These are phyloP conservation scores for Periconia macrospinosa DNA, from an alignment of 2,329 filamentous ascomycete species.

Conservation along the genomic window DNA sequence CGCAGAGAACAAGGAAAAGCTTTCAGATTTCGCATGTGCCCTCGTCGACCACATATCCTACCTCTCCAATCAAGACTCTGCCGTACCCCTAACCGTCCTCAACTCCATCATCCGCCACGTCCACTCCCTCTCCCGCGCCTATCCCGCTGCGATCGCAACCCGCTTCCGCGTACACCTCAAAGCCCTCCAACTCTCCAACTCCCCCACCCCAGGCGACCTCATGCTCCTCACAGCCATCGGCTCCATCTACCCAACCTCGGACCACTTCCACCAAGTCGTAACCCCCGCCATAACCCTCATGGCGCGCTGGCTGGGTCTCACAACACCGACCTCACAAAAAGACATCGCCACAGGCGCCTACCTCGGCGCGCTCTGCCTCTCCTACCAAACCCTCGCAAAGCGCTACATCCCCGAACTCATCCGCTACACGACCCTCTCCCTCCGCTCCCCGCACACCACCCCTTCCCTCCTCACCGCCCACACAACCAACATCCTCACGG, in stretches of 20 bases:
- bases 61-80: slow-evolving; percentile 54
- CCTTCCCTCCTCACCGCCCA: slow-evolving; percentile 60
- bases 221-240: slow-evolving; percentile 81
- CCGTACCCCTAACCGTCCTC: slow-evolving; percentile 66
- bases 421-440: slow-evolving; percentile 75
- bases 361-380: slow-evolving; percentile 74
- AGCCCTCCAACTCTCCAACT: slow-evolving; percentile 56
- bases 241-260: slow-evolving; percentile 88
- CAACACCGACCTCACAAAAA: slow-evolving; percentile 63
- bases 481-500: slow-evolving; percentile 65
- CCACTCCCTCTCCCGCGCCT: slow-evolving; percentile 88
- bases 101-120: slow-evolving; percentile 86
- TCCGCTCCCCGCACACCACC: slow-evolving; percentile 51
- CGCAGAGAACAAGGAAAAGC: slow-evolving; percentile 80
- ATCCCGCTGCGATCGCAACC: slow-evolving; percentile 74
- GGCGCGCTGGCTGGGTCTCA: slow-evolving; percentile 79
- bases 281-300: slow-evolving; percentile 90
- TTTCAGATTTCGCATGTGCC: slow-evolving; percentile 67
- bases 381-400: slow-evolving; percentile 83
- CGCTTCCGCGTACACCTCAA: slow-evolving; percentile 76
- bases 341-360: slow-evolving; percentile 77
- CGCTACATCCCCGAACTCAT: slow-evolving; percentile 87
- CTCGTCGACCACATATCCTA: slow-evolving; percentile 69
- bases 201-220: slow-evolving; percentile 69
- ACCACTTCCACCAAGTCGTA: slow-evolving; percentile 94